phyloP scores from a whole-genome alignment of 2,329 filamentous ascomycete species.

The Phyllachora maydis region DNA sequence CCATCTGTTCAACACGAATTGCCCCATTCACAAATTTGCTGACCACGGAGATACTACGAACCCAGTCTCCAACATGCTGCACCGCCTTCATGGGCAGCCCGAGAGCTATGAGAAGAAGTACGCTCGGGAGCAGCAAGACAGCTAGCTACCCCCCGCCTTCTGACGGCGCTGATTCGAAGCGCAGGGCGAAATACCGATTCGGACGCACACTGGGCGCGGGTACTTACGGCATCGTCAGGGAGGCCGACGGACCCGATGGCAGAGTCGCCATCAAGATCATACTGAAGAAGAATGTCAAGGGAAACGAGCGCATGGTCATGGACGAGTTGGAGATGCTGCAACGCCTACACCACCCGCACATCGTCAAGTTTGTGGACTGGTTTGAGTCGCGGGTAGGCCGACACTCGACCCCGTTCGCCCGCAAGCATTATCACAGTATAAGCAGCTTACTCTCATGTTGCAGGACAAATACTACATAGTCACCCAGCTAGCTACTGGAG shows the following conservation, averaged over 20 bases:
- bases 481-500: conserved; percentile 84
- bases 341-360: conserved; percentile 77
- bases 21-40: conserved; percentile 3
- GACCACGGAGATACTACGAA: too few relatives aligned
- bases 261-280: conserved; percentile 98
- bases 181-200: conserved; percentile 75
- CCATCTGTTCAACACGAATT: neutral
- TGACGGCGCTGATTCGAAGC: conserved; percentile 2
- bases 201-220: conserved; percentile 87
- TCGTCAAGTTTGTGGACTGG: conserved; percentile 96
- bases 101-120: conserved; percentile 99
- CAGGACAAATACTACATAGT: conserved; percentile 99
- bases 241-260: conserved; percentile 67
- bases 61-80: conserved; percentile 81
- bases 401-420: neutral
- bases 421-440: too few relatives aligned
- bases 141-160: neutral
- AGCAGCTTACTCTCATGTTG: too few relatives aligned
- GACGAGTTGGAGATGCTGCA: conserved; percentile 92
- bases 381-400: conserved; percentile 78
- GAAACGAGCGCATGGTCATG: conserved; percentile 96
- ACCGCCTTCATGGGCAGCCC: conserved; percentile 88
- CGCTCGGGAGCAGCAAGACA: conserved; percentile 8
- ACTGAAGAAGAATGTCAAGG: conserved; percentile 96
- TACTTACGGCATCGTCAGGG: conserved; percentile 94